Evolutionary conservation across 345 rosid genomes (phyloP).

Genomic region (Populus nigra): DNA sequence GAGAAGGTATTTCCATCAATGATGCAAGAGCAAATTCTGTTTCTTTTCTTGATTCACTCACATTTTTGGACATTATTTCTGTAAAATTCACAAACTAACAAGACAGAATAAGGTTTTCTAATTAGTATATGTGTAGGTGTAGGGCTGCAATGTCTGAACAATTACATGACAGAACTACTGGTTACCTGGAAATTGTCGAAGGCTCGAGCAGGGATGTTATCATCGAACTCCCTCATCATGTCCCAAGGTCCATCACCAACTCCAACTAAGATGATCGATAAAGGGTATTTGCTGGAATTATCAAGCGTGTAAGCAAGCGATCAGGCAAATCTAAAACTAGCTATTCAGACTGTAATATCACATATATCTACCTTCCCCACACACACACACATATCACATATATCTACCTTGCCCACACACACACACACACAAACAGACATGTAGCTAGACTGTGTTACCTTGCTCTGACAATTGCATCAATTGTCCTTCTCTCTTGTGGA

Average conservation of each 20-base stretch:
- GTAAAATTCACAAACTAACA: constrained; percentile 91
- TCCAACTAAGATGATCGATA: constrained; percentile 85
- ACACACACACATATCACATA: neutral
- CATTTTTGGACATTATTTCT: constrained; percentile 81
- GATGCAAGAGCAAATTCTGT: constrained; percentile 87
- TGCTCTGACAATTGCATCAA: constrained; percentile 88
- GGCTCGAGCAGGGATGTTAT: constrained; percentile 89
- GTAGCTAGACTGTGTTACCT: constrained; percentile 44
- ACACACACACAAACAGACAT: neutral
- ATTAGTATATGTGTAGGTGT: neutral
- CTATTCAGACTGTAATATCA: neutral
- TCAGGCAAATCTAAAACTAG: neutral
- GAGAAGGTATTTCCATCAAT: constrained; percentile 93
- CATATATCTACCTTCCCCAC: neutral
- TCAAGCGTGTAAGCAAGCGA: neutral
- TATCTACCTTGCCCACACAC: neutral
- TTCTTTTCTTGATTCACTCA: constrained; percentile 59
- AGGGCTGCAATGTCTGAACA: neutral
- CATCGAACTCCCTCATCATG: constrained; percentile 93
- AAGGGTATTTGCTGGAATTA: constrained; percentile 68
- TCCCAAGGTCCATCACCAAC: constrained; percentile 99
- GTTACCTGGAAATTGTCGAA: constrained; percentile 95
- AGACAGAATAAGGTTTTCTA: neutral
- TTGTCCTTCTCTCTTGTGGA: constrained; percentile 91
- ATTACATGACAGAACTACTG: neutral